Evolutionary conservation across 495 filamentous ascomycete genomes (phyloP).

Genomic region (Penicillium dipodomyicola): DNA sequence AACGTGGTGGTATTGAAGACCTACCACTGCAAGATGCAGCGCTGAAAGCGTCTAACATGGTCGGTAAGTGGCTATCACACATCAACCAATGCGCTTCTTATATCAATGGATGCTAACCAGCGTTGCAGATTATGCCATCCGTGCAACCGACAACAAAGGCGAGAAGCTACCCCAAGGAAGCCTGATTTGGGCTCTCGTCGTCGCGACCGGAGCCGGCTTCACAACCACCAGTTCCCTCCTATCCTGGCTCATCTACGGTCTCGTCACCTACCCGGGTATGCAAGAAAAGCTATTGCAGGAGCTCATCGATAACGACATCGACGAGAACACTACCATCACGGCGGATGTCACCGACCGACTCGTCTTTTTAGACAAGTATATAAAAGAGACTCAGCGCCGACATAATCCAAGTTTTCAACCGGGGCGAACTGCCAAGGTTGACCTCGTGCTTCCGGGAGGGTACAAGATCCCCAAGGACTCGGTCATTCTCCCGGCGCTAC

Average conservation of each 20-base stretch:
- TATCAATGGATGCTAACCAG: not conserved
- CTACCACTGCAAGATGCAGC: constrained; percentile 51
- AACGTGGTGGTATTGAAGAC: constrained; percentile 31
- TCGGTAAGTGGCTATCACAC: constrained; percentile 22
- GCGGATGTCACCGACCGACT: constrained; percentile 31
- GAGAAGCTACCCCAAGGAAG: constrained; percentile 44
- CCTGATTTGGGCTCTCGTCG: constrained; percentile 27
- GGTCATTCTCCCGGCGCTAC: constrained; percentile 46
- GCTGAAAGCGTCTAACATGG: constrained; percentile 41
- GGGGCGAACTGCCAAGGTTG: constrained; percentile 47
- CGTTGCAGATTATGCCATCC: constrained; percentile 40
- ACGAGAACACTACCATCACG: constrained; percentile 31
- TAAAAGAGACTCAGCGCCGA: constrained; percentile 56
- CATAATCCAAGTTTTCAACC: constrained; percentile 57
- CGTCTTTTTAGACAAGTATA: constrained; percentile 48
- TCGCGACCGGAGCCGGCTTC: constrained; percentile 30
- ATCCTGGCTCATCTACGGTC: constrained; percentile 51
- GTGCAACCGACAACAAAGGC: constrained; percentile 50
- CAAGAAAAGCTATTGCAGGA: constrained; percentile 54
- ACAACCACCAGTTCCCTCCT: constrained; percentile 29
- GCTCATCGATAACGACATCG: constrained; percentile 47
- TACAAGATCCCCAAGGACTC: constrained; percentile 46
- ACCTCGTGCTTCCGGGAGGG: constrained; percentile 53
- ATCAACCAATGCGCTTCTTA: not conserved
- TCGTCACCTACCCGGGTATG: constrained; percentile 47